These are phyloP conservation scores for Entophlyctis helioformis DNA, from an alignment of 192 early-diverging fungal species.

Conservation along the genomic window DNA sequence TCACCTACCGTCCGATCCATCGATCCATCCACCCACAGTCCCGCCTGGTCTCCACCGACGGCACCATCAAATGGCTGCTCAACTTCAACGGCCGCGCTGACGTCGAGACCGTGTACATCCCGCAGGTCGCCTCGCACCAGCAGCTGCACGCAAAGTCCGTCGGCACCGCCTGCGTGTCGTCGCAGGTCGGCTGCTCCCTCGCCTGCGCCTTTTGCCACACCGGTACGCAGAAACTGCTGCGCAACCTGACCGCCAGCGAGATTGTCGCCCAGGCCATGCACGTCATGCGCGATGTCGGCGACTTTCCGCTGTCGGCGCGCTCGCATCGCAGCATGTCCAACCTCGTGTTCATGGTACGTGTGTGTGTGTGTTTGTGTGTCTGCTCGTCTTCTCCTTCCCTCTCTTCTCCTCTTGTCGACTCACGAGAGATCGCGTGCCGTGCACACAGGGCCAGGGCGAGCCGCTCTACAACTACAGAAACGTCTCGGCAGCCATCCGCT, in stretches of 20 bases:
- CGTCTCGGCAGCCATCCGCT: slow-evolving; percentile 27
- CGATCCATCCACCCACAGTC: too few species aligned
- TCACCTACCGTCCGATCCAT: too few species aligned
- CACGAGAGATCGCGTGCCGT: too few species aligned
- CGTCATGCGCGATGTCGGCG: slow-evolving; percentile 13
- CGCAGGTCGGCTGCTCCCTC: slow-evolving; percentile 79
- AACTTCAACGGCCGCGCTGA: slow-evolving; percentile 19
- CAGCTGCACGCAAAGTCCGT: slow-evolving; percentile 1
- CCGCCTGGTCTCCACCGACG: slow-evolving; percentile 23
- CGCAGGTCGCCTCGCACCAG: slow-evolving; percentile 24
- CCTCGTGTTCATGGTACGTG: slow-evolving; percentile 69
- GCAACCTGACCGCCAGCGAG: slow-evolving; percentile 63
- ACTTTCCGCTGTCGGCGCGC: slow-evolving; percentile 37
- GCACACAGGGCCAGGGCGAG: slow-evolving; percentile 64
- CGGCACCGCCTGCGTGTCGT: slow-evolving; percentile 68
- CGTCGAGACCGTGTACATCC: slow-evolving; percentile 72
- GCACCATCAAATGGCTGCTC: slow-evolving; percentile 33
- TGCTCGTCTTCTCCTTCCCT: too few species aligned
- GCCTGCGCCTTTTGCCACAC: slow-evolving; percentile 84
- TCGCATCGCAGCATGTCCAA: slow-evolving; percentile 48
- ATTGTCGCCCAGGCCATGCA: slow-evolving; percentile 34
- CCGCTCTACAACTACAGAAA: slow-evolving; percentile 74
- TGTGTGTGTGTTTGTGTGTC: too few species aligned
- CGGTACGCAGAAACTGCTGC: slow-evolving; percentile 71
- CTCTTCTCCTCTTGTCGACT: too few species aligned